Base-by-base conservation (phyloP, 2,329 filamentous ascomycete genomes). In the Hyphodiscus sp. region DNA sequence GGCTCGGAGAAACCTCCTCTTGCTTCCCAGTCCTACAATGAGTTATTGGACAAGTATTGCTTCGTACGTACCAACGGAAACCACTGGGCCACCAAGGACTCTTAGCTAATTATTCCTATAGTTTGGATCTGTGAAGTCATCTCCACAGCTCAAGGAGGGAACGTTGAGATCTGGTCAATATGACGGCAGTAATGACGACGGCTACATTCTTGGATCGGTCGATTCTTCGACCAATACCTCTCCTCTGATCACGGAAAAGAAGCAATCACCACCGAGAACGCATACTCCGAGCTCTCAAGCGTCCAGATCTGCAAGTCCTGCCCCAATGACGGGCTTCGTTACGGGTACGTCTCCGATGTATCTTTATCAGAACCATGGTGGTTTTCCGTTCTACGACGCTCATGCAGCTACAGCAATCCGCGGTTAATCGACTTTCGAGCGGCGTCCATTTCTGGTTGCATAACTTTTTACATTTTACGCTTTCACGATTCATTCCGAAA, bases 1-100 rank as follows among this genome's bases (percentile, higher is more conserved):
- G 72, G 79, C 15, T 75, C 78, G 41, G 79, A 81, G 65, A 83
- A 86, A 66, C 84, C 85, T 45, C 78, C 81, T 66, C 85, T 96
- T 61, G 82, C 91, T 56, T 95, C 91, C 60, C 85, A 89, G 56
- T 91, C 92, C 56, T 97, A 99, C 71, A 89, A 95, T 73, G 94
- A 99, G 74, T 81, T 99, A 61, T 87, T 99, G 71, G 91, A 95
- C 77, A 96, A 95, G 77, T 99, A 96, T 79, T 99, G 94, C 80
- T 99, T 97, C 83, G 92, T 96, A 92, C 84, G 92, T 95, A 80
- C 80, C 68, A 59, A 61, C 72, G 59, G 64, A 57, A 61, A 65
- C 52, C 56, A 56, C 46, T 63, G 54, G 57, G 47, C 45, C 46
- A 33, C 51, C 18, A 49, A 56, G 59, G 56, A 63, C 63, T 59